phyloP scores from a whole-genome alignment of 139 green algal species.

The Chlorella sp. region DNA sequence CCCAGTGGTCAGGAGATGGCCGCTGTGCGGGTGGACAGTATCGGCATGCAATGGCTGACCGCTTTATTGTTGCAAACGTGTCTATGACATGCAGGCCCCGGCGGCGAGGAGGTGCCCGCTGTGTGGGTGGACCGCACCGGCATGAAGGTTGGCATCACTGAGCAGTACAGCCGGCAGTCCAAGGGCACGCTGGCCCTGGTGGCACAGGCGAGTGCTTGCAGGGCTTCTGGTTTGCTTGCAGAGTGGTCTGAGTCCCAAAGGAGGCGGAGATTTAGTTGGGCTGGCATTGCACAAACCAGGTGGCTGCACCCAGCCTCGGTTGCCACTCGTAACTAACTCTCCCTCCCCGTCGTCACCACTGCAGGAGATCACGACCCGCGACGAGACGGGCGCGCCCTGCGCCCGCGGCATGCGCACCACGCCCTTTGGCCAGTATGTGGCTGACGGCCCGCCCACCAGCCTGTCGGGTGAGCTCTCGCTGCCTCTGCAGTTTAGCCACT shows the following conservation, averaged over 20 bases:
- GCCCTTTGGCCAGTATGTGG: slow-evolving; percentile 50
- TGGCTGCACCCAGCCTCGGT: too few relatives aligned
- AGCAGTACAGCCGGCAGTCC: slow-evolving; percentile 68
- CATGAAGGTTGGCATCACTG: slow-evolving; percentile 75
- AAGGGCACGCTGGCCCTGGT: slow-evolving; percentile 71
- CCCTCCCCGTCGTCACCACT: too few relatives aligned
- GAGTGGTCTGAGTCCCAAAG: too few relatives aligned
- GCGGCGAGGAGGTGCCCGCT: slow-evolving; percentile 85
- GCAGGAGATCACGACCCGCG: slow-evolving; percentile 73
- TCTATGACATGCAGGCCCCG: slow-evolving; percentile 45
- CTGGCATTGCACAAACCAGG: too few relatives aligned
- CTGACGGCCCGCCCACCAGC: slow-evolving; percentile 90
- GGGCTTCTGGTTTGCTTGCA: too few relatives aligned
- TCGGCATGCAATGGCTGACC: too few relatives aligned
- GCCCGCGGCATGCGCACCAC: slow-evolving; percentile 40
- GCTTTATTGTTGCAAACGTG: not conserved
- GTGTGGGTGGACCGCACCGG: slow-evolving; percentile 95
- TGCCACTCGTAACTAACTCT: too few relatives aligned
- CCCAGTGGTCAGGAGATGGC: slow-evolving; percentile 85
- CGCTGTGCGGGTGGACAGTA: slow-evolving; percentile 92
- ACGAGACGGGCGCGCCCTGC: slow-evolving; percentile 64
- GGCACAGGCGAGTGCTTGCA: slow-evolving; percentile 43
- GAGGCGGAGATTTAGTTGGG: too few relatives aligned
- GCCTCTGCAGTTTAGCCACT: too few relatives aligned
- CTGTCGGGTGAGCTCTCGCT: slow-evolving; percentile 49